phyloP scores from a whole-genome alignment of 371 early-diverging fungal genomes.

The Lichtheimia corymbifera region DNA sequence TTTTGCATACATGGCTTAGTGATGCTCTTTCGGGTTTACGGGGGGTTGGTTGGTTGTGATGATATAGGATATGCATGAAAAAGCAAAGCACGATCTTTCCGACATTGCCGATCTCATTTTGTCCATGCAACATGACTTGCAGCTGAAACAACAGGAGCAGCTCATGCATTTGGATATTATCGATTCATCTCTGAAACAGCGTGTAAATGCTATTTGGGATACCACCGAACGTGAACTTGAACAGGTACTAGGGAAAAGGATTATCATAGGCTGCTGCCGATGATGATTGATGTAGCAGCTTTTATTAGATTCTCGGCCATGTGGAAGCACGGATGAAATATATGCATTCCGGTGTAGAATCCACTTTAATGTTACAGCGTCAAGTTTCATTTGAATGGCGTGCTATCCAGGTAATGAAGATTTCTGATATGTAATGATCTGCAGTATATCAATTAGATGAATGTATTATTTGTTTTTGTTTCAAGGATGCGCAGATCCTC shows the following conservation, averaged over 20 bases:
- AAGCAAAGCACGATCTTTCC: slow-evolving; percentile 1
- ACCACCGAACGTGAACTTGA: background rate
- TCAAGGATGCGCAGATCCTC: background rate
- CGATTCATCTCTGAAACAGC: background rate
- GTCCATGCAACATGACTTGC: background rate
- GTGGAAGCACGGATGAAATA: slow-evolving; percentile 1
- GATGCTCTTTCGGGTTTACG: no score
- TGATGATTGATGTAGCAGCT: background rate
- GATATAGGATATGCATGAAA: slow-evolving; percentile 6
- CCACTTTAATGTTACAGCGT: slow-evolving; percentile 1
- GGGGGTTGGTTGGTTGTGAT: background rate
- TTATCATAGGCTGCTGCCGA: background rate
- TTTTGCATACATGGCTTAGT: no score
- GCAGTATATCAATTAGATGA: no score
- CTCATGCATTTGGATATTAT: background rate
- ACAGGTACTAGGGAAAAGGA: background rate
- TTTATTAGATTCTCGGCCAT: background rate
- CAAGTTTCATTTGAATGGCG: background rate
- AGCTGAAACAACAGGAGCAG: slow-evolving; percentile 1
- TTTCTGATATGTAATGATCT: no score
- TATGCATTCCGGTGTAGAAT: slow-evolving; percentile 5
- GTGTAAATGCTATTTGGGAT: background rate
- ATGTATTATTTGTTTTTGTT: background rate
- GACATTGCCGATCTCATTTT: background rate
- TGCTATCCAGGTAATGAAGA: slow-evolving; percentile 1